phyloP scores from a whole-genome alignment of 2,329 filamentous ascomycete species.

The Aspergillus proliferans region DNA sequence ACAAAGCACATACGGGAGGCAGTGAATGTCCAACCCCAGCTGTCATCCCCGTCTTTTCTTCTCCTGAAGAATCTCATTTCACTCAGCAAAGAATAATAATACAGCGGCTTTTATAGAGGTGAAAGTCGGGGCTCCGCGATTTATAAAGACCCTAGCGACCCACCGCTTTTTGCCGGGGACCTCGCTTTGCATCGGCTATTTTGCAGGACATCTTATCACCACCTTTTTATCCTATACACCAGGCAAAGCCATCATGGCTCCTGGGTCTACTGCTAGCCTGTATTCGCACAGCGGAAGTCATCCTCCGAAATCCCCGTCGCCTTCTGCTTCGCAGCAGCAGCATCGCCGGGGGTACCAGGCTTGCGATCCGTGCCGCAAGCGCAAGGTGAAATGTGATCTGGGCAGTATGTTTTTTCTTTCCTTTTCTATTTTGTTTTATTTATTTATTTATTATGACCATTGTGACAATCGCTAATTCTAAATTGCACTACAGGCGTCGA shows the following conservation, averaged over 20 bases:
- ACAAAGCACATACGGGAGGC: not conserved
- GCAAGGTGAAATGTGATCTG: conserved; percentile 45
- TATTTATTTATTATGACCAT: not conserved
- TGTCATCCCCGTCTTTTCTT: not conserved
- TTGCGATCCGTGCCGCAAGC: conserved; percentile 44
- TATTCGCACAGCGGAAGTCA: conserved; percentile 13
- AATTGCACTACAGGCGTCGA: conserved; percentile 56
- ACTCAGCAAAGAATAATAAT: not conserved
- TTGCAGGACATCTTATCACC: conserved; percentile 11
- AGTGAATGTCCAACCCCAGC: not conserved
- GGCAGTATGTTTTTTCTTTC: conserved; percentile 32
- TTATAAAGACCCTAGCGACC: conserved; percentile 19
- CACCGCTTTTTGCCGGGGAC: conserved; percentile 28
- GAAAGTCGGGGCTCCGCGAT: conserved; percentile 10
- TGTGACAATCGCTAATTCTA: not conserved
- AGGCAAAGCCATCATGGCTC: conserved; percentile 14
- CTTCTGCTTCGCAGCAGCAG: conserved; percentile 19
- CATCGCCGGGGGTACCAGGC: conserved; percentile 46
- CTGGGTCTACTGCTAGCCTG: conserved; percentile 8
- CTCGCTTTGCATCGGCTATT: conserved; percentile 37
- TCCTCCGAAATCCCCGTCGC: conserved; percentile 26
- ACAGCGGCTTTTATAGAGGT: not conserved
- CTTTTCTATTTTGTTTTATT: not conserved
- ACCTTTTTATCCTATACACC: conserved; percentile 10
- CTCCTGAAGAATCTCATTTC: not conserved